Percentiles rank a stretch among this genome's conserved stretches.
Evolutionary conservation across 495 filamentous ascomycete species (phyloP).

Genomic region (Penicillium ochrochloron): DNA sequence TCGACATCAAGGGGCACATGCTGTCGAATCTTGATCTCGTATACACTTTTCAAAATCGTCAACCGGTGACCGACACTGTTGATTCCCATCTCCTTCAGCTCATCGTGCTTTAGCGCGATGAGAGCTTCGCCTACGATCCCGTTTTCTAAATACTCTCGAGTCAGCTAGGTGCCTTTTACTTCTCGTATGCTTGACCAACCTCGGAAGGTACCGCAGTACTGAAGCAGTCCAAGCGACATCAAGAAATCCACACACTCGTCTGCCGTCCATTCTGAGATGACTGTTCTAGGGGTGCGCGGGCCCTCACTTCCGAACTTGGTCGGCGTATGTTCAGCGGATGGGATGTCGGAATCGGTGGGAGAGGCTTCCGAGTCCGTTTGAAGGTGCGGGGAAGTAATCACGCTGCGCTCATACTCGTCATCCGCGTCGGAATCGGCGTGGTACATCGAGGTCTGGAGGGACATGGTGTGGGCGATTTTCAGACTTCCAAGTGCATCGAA

Average conservation of each 20-base stretch:
- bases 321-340: slow-evolving; percentile 84
- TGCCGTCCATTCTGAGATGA: slow-evolving; percentile 85
- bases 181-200: slow-evolving; percentile 55
- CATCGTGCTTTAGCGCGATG: slow-evolving; percentile 85
- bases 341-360: slow-evolving; percentile 79
- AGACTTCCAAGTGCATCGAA: not conserved
- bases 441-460: slow-evolving; percentile 56
- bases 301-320: slow-evolving; percentile 76
- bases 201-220: slow-evolving; percentile 82
- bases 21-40: slow-evolving; percentile 91
- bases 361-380: slow-evolving; percentile 79
- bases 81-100: slow-evolving; percentile 93
- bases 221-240: slow-evolving; percentile 73
- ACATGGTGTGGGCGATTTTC: slow-evolving; percentile 39
- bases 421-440: slow-evolving; percentile 91
- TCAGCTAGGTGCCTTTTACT: slow-evolving; percentile 12
- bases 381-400: slow-evolving; percentile 72
- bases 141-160: slow-evolving; percentile 64
- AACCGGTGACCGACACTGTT: slow-evolving; percentile 90
- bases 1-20: slow-evolving; percentile 88
- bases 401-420: slow-evolving; percentile 88
- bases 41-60: slow-evolving; percentile 92
- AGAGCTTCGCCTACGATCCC: slow-evolving; percentile 92
- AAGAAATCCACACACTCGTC: slow-evolving; percentile 91
- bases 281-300: slow-evolving; percentile 71